Evolutionary conservation across 2,329 filamentous ascomycete species (phyloP), one percentile per base, ranked within the genome.

Genomic region (Pleurostoma richardsiae): DNA sequence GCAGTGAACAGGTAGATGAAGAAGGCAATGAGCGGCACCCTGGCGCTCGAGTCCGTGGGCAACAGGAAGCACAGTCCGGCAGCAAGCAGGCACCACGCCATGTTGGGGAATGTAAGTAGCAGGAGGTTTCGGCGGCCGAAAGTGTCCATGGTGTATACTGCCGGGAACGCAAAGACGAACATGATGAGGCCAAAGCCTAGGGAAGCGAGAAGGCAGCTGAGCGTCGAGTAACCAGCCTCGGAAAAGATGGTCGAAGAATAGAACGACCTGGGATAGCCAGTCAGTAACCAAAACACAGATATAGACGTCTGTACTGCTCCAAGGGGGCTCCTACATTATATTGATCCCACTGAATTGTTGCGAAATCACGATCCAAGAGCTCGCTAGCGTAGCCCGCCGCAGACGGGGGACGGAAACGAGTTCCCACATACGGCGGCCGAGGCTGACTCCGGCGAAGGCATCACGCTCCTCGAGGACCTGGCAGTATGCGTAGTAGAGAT

Each of bases 311-410:
- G 19, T 19, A 2, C 19, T 19, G 19, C 19, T 19, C 19, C 19
- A 19, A 19, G 19, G 19, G 19, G 19, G 19, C 19, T 19, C 33
- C n/a, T 36, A n/a, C 30, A 48, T 44, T 30, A 44, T 39, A 42
- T 48, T 48, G 31, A 48, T 42, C 30, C 46, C 46, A 11, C 38
- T 44, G 29, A 48, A 40, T 27, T 48, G 46, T 63, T 87, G 83
- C 1, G 81, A 82, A 56, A 86, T 82, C 88, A 95, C 94, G 54
- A 92, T 86, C 2, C 82, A 80, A 53, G 83, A 86, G 1, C 88
- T 85, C 4, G 88, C 88, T 33, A 87, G 73, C 3, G 83, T 90
- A 4, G 90, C 89, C 40, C 85, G 77, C 10, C 84, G 78, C 7
- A 86, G 71, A 42, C 86, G 79, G 3, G 85, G 82, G 48, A 88